Base-by-base conservation (phyloP, 192 early-diverging fungal species). In the Umbelopsis sp. region DNA sequence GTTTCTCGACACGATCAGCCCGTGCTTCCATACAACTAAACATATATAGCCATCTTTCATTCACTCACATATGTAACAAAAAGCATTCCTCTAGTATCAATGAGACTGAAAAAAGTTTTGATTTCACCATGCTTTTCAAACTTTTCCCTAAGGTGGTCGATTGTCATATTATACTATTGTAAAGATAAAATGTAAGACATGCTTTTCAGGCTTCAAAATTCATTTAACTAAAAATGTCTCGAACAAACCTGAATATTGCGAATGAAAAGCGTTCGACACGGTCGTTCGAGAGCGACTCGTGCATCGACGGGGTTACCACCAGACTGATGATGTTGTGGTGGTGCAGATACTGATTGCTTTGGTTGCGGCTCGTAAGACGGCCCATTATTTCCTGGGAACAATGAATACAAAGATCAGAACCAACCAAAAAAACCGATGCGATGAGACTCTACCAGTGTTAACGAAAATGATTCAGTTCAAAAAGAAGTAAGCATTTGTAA, bases 21-120 rank as follows among this genome's bases (percentile, higher is more conserved):
- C 18, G 12, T 46, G 7, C 21, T 18, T 65, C 12, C 4, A 33
- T 23, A 41, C 16, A 47, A 6, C 1, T 41, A 41, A 10, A 1
- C 37, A 30, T 41, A 4, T 41, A 1, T 1, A 6, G 1, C 5
- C 37, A 41, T 4, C 5, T 9, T 46, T 20, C 50, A 46, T 30
- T 30, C 27, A 77, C 88, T 78, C 82, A 89, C 85, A 78, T 79
- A 89, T 55, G 78, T 84, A 46, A 89, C 76, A 69, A 89, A 89
- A n/a, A 81, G 75, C 72, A 89, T 80, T 25, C 88, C 88, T 61
- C 86, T 73, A 12, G 68, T 74, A 12, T 82, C 77, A 71, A 89
- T 86, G n/a, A 80, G 53, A 75, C 84, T 73, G 68, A 81, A 86
- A 0, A 87, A 46, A n/a, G 76, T 78, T 66, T 86, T 86, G 46